Conservation (phyloP, 352 stramenopile species). For the Globisporangium okanoganense region DNA sequence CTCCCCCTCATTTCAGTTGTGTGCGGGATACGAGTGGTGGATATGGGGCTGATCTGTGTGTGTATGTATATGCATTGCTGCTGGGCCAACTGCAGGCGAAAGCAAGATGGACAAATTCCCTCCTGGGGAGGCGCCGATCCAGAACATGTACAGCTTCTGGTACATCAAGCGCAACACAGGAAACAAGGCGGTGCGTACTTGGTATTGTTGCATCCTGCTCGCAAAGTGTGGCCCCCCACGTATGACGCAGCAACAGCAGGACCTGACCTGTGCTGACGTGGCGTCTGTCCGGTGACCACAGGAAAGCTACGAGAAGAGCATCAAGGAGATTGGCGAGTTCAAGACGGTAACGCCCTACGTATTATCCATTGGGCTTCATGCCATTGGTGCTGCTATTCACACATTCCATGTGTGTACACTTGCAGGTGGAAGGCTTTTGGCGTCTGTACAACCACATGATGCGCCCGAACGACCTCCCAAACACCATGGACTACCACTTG, state of each 20-base stretch:
- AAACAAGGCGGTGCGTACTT: conserved; percentile 62
- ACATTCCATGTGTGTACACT: not conserved
- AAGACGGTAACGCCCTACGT: conserved; percentile 61
- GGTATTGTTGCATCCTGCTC: not conserved
- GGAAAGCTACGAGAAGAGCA: conserved; percentile 93
- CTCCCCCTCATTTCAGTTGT: too few species aligned
- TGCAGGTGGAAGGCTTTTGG: conserved; percentile 90
- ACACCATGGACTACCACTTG: conserved; percentile 91
- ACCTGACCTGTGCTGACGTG: not conserved
- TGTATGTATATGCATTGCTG: not conserved
- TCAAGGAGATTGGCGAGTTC: conserved; percentile 91
- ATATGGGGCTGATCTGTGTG: not conserved
- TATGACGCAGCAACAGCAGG: not conserved
- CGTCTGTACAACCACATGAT: conserved; percentile 92
- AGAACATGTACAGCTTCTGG: conserved; percentile 89
- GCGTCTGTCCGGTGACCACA: conserved; percentile 15
- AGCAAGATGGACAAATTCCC: conserved; percentile 22
- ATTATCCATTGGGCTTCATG: not conserved
- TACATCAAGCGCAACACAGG: conserved; percentile 87
- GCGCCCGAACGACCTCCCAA: conserved; percentile 87
- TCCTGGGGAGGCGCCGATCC: conserved; percentile 58
- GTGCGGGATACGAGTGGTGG: not conserved
- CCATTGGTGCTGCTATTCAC: not conserved
- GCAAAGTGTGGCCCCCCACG: too few species aligned
- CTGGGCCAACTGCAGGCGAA: conserved; percentile 20